These are phyloP conservation scores for Pseudogymnoascus sp. DNA, from an alignment of 2,329 filamentous ascomycete genomes.

Conservation along the genomic window DNA sequence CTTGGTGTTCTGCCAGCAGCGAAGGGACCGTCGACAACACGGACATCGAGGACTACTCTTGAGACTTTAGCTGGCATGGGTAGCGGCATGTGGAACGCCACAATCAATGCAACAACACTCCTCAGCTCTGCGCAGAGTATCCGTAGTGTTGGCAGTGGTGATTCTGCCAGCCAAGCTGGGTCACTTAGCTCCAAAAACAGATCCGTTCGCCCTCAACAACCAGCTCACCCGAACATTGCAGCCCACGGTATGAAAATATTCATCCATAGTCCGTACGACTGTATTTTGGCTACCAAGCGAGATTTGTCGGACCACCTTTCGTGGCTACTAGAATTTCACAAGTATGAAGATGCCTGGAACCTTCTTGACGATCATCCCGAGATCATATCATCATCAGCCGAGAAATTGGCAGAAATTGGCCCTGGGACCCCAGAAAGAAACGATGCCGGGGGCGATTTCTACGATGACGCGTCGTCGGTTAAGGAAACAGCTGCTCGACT, in stretches of 20 bases:
- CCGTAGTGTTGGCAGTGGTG: conserved; percentile 50
- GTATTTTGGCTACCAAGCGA: conserved; percentile 82
- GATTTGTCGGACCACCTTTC: conserved; percentile 78
- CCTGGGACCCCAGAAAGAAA: conserved; percentile 37
- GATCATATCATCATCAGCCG: conserved; percentile 43
- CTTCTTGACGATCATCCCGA: conserved; percentile 85
- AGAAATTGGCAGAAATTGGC: conserved; percentile 36
- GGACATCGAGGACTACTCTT: conserved; percentile 63
- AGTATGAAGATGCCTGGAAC: conserved; percentile 82
- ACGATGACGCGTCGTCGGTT: conserved; percentile 63
- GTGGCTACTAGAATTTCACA: conserved; percentile 77
- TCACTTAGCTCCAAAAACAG: conserved; percentile 41
- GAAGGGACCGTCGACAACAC: conserved; percentile 55
- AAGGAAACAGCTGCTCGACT: conserved; percentile 53
- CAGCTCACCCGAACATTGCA: conserved; percentile 27
- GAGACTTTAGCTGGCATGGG: conserved; percentile 68
- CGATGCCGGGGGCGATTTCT: conserved; percentile 50
- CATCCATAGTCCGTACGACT: conserved; percentile 94
- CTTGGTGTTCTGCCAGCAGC: conserved; percentile 74
- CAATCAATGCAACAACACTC: conserved; percentile 77
- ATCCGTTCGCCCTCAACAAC: conserved; percentile 20
- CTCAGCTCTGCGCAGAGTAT: conserved; percentile 85
- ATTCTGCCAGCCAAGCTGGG: conserved; percentile 41
- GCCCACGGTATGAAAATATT: conserved; percentile 71
- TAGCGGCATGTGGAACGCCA: conserved; percentile 82